phyloP scores from a whole-genome alignment of 139 green algal species.

The Chlorella sp. region DNA sequence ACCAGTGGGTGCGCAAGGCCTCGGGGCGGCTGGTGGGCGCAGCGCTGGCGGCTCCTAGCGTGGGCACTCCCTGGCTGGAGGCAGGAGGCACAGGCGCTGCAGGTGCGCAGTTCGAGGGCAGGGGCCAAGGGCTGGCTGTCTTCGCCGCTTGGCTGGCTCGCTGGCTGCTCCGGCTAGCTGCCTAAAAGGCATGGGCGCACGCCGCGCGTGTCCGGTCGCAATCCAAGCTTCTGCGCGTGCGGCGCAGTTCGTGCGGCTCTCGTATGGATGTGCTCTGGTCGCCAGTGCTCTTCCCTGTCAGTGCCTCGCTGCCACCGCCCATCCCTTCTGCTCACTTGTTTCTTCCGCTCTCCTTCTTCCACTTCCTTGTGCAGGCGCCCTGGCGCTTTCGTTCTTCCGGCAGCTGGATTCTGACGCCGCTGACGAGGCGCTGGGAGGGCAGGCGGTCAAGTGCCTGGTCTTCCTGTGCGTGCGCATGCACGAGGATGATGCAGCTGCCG shows the following conservation, averaged over 20 bases:
- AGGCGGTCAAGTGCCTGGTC: conserved; percentile 87
- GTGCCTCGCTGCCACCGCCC: not conserved
- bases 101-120: not conserved
- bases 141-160: not conserved
- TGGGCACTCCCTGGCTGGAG: conserved; percentile 49
- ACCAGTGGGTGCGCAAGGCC: conserved; percentile 90
- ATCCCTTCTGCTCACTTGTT: not conserved
- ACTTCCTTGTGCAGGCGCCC: conserved; percentile 9
- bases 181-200: too few relatives aligned
- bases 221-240: too few relatives aligned
- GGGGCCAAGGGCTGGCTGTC: not conserved
- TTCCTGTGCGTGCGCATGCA: conserved; percentile 64
- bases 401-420: conserved; percentile 72
- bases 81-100: conserved; percentile 13
- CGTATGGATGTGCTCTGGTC: not conserved
- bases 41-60: conserved; percentile 51
- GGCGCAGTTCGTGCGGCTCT: too few relatives aligned
- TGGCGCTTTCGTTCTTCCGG: conserved; percentile 67
- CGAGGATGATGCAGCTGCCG: conserved; percentile 42
- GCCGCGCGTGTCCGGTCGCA: too few relatives aligned
- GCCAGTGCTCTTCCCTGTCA: not conserved
- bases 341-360: too few relatives aligned
- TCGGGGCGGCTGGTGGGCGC: conserved; percentile 73
- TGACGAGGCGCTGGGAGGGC: conserved; percentile 79
- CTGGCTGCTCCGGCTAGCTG: too few relatives aligned